Evolutionary conservation across 805 yeast genomes (phyloP).

Genomic region (Kuraishia floccosa): DNA sequence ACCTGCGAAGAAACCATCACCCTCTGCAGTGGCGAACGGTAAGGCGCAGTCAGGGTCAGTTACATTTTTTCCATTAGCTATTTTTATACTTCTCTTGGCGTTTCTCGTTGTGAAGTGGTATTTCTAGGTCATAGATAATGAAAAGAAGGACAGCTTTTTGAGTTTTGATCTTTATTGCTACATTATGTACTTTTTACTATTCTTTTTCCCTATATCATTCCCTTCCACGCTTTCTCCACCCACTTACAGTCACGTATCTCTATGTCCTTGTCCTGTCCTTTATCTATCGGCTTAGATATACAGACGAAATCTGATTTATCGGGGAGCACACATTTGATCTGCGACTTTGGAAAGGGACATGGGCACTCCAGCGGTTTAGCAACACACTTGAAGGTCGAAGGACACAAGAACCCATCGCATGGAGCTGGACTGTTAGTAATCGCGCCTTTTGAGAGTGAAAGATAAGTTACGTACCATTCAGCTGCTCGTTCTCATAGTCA

Average conservation of each 20-base stretch:
- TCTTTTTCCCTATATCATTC: conserved; percentile 25
- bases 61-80: too few relatives aligned
- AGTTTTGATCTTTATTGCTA: too few relatives aligned
- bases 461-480: conserved; percentile 13
- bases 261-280: conserved; percentile 23
- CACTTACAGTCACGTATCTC: conserved; percentile 77
- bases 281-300: conserved; percentile 73
- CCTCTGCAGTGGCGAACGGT: not conserved
- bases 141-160: too few relatives aligned
- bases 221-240: conserved; percentile 65
- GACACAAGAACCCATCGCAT: conserved; percentile 68
- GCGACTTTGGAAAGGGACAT: conserved; percentile 81
- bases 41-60: not conserved
- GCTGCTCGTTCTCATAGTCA: conserved; percentile 24
- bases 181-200: not conserved
- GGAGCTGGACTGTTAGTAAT: conserved; percentile 13
- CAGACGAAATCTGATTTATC: conserved; percentile 58
- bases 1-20: conserved; percentile 1
- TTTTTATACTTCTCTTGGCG: too few relatives aligned
- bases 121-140: too few relatives aligned
- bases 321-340: conserved; percentile 71
- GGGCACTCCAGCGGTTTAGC: conserved; percentile 64
- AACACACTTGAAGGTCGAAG: conserved; percentile 76
- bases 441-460: not conserved
- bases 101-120: too few relatives aligned